Conservation (phyloP, 177 flowering plant genomes). For the Vitis hybrid region DNA sequence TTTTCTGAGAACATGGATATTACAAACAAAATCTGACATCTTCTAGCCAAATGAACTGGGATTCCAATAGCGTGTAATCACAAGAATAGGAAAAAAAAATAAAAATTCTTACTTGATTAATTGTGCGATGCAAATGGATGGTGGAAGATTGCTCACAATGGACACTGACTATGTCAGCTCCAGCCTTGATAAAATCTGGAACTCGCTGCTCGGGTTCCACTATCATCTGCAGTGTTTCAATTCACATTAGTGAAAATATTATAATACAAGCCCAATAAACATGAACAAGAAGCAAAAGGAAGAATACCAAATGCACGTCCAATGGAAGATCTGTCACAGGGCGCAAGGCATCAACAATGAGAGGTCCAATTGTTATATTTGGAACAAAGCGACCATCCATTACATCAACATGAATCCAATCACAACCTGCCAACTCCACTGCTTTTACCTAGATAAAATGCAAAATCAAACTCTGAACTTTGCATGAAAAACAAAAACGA, state of each 20-base stretch:
- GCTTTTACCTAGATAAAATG: slow-evolving; percentile 80
- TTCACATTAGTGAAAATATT: slow-evolving; percentile 17
- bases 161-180: slow-evolving; percentile 96
- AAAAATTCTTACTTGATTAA: slow-evolving; percentile 61
- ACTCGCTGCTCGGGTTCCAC: slow-evolving; percentile 99
- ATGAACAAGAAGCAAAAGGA: slow-evolving; percentile 1
- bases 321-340: slow-evolving; percentile 96
- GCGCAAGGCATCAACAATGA: slow-evolving; percentile 93
- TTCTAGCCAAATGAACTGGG: not conserved
- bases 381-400: slow-evolving; percentile 99
- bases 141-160: slow-evolving; percentile 97
- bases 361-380: slow-evolving; percentile 98
- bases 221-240: slow-evolving; percentile 71
- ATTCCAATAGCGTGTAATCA: not conserved
- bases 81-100: not conserved
- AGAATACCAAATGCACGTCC: slow-evolving; percentile 93
- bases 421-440: slow-evolving; percentile 97
- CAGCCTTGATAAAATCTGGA: slow-evolving; percentile 96
- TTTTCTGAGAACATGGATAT: not conserved
- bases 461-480: slow-evolving; percentile 13
- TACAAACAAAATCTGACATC: not conserved
- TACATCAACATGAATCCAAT: slow-evolving; percentile 99
- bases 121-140: slow-evolving; percentile 93
- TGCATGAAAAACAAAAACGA: not conserved
- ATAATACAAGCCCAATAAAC: not conserved